Base-by-base conservation (phyloP, 768 basidiomycete species). In the Suillus americanus region DNA sequence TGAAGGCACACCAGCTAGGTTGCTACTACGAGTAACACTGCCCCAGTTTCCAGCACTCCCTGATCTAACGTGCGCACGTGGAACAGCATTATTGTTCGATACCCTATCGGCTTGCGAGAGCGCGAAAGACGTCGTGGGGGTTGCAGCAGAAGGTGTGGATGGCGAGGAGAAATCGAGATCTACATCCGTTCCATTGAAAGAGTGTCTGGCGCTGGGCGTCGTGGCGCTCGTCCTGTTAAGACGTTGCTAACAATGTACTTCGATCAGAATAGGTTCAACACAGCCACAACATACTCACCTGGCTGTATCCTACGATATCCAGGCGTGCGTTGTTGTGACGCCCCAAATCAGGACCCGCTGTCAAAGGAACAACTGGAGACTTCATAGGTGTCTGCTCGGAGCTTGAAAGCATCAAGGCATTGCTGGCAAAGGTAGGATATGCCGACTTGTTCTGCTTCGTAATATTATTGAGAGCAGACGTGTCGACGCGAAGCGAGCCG, bases 41-140 rank as follows among this genome's bases (percentile, higher is more conserved):
- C 81, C 88, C 91, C 91, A 92, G 73, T 91, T 92, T 38, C 90
- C 90, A 33, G 89, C 89, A 74, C 91, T 92, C 54, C 91, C 91
- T 51, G 90, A 86, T 66, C 91, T 88, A 65, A 86, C 85, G 43
- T 89, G 86, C 35, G 80, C 79, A 63, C 90, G 85, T 23, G 80
- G 68, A 46, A 71, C 69, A 57, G 63, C 74, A 51, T 79, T 75
- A 68, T 73, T 78, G 54, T 66, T 61, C 0, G 74, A 59, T 46
- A 71, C 78, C 67, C 80, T 83, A 60, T 77, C 81, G 48, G 79
- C 81, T 65, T 64, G 71, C 41, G 69, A 65, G 69, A 74, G 74
- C 43, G 71, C 71, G 70, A 74, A 78, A 23, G 82, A 77, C 62
- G 85, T 70, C 13, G 77, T 70, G 67, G 80, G 82, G 72, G 69